Conservation (phyloP, 148 eudicot species). For the Camellia lanceoleosa region DNA sequence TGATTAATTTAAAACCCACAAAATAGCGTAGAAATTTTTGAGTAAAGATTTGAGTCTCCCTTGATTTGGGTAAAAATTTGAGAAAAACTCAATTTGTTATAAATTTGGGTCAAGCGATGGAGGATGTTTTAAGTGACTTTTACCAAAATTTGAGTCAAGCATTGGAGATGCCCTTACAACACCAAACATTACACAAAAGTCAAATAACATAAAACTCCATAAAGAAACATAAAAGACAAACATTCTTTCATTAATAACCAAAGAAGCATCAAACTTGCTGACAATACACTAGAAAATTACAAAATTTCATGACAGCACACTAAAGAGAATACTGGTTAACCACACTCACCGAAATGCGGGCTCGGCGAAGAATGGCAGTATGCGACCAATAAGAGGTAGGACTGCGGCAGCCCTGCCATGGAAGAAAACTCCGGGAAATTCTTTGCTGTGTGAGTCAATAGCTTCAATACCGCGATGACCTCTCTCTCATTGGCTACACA, state of each 20-base stretch:
- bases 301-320: neutral
- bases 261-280: neutral
- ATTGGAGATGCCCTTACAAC: too few species aligned
- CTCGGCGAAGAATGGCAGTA: conserved; percentile 75
- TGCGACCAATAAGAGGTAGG: conserved; percentile 76
- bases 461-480: conserved; percentile 71
- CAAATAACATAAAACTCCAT: too few species aligned
- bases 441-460: conserved; percentile 64
- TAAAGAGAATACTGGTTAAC: neutral
- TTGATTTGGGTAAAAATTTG: too few species aligned
- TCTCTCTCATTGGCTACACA: conserved; percentile 72
- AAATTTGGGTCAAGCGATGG: too few species aligned
- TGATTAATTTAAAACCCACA: too few species aligned
- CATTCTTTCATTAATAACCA: neutral
- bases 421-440: conserved; percentile 78
- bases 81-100: too few species aligned
- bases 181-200: too few species aligned
- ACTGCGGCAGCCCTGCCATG: conserved; percentile 66
- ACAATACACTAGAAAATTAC: neutral
- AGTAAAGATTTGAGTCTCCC: too few species aligned
- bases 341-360: conserved; percentile 60
- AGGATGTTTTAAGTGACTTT: too few species aligned
- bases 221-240: too few species aligned
- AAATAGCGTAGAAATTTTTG: too few species aligned
- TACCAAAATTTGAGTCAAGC: too few species aligned